Percentiles rank a stretch among this genome's conserved stretches.
Evolutionary conservation across 495 filamentous ascomycete species (phyloP).

Genomic region (Acidomyces sp.): DNA sequence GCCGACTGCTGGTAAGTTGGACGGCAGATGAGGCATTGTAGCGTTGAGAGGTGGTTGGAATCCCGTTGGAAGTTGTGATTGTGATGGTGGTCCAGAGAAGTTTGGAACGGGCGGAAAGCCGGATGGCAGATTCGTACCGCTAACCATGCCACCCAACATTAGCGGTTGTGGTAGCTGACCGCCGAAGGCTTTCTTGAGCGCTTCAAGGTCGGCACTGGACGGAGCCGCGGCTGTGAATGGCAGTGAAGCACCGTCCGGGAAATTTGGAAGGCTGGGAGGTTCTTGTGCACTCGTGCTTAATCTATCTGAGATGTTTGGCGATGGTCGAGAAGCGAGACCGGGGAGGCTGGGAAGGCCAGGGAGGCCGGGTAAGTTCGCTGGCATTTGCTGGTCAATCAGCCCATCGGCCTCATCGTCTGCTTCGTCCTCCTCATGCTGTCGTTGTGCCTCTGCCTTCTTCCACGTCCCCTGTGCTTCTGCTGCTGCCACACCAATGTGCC

Average conservation of each 20-base stretch:
- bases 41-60: conserved; percentile 20
- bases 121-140: too few species aligned
- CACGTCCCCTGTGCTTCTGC: conserved; percentile 88
- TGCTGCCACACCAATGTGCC: conserved; percentile 86
- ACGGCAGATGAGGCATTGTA: conserved; percentile 13
- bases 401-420: conserved; percentile 91
- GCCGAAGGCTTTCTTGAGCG: conserved; percentile 48
- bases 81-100: not conserved
- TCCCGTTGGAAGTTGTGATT: conserved; percentile 12
- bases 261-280: conserved; percentile 22
- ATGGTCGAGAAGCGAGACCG: conserved; percentile 14
- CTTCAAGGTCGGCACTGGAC: conserved; percentile 46
- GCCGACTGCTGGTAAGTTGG: conserved; percentile 14
- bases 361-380: conserved; percentile 32
- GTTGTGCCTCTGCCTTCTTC: conserved; percentile 64
- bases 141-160: too few species aligned
- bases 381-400: conserved; percentile 87
- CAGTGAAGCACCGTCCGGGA: conserved; percentile 28
- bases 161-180: conserved; percentile 25
- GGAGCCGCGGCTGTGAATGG: conserved; percentile 34
- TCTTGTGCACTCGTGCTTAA: conserved; percentile 29
- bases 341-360: conserved; percentile 40
- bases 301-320: conserved; percentile 26
- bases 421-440: conserved; percentile 77
- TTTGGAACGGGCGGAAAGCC: not conserved